Evolutionary conservation across 371 early-diverging fungal genomes (phyloP), one percentile per base, ranked within the genome.

Genomic region (Rhizopus sp.): DNA sequence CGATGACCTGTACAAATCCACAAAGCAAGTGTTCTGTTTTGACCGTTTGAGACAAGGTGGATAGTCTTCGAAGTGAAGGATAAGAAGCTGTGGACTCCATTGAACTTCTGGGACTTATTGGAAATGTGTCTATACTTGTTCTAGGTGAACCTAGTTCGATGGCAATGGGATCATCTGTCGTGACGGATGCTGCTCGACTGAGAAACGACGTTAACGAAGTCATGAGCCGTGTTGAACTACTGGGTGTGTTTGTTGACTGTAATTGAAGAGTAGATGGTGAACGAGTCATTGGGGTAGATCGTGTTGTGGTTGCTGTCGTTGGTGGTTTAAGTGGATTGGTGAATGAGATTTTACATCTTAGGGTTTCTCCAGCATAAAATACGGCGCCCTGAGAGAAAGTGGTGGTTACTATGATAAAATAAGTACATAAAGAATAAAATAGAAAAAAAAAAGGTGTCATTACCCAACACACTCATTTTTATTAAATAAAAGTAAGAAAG

Each of bases 1-100:
- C 93, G 4, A 86, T 81, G 29, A 92, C 84, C 55, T 92, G 93
- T 5, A 87, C 91, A 76, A 89, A 91, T 7, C 86, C 90, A 87
- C 87, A 88, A 2, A 83, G 53, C 46, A 87, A 54, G 31, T 82
- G 76, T 42, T 85, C 83, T 17, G 47, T 70, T 65, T 71, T 78
- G 62, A 56, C 52, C 61, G 62, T 67, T 50, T 76, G 72, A 30
- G 66, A 53, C 13, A 71, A 49, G 50, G 66, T 55, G 8, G 70
- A 54, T 41, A 64, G 59, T 38, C 70, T 60, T 46, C 46, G 17
- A 23, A 46, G 46, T 23, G 64, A 58, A 12, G 55, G 59, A 47
- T 54, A 64, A 9, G 73, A 80, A 9, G 73, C 62, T 9, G 53
- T 58, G 5, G 77, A 75, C 41, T 78, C 78, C 44, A 72, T 66